These are phyloP conservation scores for Parafenestella ontariensis DNA, from an alignment of 2,329 filamentous ascomycete species.

Conservation along the genomic window DNA sequence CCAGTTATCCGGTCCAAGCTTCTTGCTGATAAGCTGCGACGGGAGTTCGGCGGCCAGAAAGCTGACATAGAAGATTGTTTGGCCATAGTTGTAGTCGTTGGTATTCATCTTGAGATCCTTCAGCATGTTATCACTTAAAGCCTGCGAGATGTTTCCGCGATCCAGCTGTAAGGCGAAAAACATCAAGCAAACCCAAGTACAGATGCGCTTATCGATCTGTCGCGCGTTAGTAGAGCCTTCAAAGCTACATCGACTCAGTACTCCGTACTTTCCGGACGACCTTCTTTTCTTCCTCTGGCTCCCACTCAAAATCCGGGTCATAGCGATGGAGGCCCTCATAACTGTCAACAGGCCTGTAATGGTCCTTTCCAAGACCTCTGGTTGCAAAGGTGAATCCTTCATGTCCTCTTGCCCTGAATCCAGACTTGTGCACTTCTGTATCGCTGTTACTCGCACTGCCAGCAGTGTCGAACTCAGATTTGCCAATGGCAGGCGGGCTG, in stretches of 20 bases:
- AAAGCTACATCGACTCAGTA: neutral
- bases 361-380: constrained; percentile 41
- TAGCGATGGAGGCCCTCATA: constrained; percentile 68
- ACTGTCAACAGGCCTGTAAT: constrained; percentile 60
- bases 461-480: constrained; percentile 25
- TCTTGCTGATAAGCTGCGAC: constrained; percentile 57
- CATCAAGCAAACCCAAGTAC: constrained; percentile 61
- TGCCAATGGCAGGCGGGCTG: constrained; percentile 20
- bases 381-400: constrained; percentile 46
- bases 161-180: constrained; percentile 63
- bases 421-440: constrained; percentile 13
- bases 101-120: constrained; percentile 43
- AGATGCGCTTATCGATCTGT: constrained; percentile 60
- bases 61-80: constrained; percentile 75
- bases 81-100: constrained; percentile 49
- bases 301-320: constrained; percentile 65
- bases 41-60: constrained; percentile 69
- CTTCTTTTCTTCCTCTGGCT: constrained; percentile 62
- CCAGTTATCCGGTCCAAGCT: constrained; percentile 55
- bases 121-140: constrained; percentile 46
- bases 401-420: constrained; percentile 10
- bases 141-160: constrained; percentile 54
- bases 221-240: neutral
- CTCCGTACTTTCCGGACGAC: constrained; percentile 60
- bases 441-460: constrained; percentile 29